Conservation (phyloP, 352 stramenopile genomes). For the Phytophthora melonis region DNA sequence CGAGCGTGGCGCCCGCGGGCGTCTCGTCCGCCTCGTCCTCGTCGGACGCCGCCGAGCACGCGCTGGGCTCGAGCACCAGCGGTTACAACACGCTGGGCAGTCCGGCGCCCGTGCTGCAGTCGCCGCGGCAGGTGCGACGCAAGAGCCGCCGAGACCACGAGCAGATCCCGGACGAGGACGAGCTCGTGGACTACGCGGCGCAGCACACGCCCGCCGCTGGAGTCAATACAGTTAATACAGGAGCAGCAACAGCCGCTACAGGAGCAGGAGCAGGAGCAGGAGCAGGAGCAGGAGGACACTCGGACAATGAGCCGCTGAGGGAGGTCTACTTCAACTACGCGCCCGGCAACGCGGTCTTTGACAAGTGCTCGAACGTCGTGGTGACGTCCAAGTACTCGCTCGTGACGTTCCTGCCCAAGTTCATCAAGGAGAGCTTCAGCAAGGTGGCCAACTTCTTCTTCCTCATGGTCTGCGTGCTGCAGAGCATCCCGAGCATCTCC, state of each 20-base stretch:
- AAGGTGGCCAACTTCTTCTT: constrained; percentile 96
- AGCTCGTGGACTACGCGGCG: constrained; percentile 28
- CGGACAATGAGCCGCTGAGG: constrained; percentile 32
- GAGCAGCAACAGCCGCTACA: not conserved
- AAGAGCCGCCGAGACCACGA: constrained; percentile 18
- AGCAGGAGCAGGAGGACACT: constrained; percentile 8
- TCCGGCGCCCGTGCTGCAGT: constrained; percentile 42
- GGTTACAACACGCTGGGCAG: constrained; percentile 50
- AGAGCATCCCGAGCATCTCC: constrained; percentile 84
- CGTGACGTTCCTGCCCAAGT: constrained; percentile 90
- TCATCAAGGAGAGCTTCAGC: constrained; percentile 88
- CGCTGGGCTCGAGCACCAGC: constrained; percentile 23
- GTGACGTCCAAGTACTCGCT: constrained; percentile 93
- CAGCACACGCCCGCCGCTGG: constrained; percentile 18
- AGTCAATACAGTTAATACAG: not conserved
- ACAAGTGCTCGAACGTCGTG: constrained; percentile 84
- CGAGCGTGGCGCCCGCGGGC: constrained; percentile 22
- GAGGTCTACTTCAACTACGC: constrained; percentile 84
- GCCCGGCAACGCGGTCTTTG: constrained; percentile 68
- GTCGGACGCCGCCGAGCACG: constrained; percentile 28
- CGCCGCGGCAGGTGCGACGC: constrained; percentile 22
- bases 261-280: constrained; percentile 17
- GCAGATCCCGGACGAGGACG: constrained; percentile 37
- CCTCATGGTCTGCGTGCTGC: constrained; percentile 91
- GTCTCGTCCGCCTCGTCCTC: constrained; percentile 21